These are phyloP conservation scores for Phytopythium ostracodes DNA, from an alignment of 352 stramenopile species.

Conservation along the genomic window DNA sequence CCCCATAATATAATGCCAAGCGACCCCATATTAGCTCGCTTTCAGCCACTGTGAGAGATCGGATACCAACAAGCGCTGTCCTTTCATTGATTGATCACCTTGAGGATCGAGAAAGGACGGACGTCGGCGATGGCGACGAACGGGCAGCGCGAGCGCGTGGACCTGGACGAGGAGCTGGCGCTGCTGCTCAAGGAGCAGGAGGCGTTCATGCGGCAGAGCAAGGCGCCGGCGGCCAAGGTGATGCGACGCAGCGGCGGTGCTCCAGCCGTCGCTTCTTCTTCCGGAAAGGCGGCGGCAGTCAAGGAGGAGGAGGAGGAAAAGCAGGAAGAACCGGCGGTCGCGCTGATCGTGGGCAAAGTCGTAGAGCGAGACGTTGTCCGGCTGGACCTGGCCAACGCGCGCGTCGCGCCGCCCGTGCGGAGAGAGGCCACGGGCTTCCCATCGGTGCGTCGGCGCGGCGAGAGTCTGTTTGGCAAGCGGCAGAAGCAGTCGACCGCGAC, in stretches of 20 bases:
- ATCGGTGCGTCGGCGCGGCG: constrained; percentile 35
- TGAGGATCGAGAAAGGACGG: background rate
- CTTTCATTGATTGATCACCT: background rate
- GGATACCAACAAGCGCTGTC: background rate
- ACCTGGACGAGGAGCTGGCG: constrained; percentile 76
- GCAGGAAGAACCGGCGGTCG: constrained; percentile 10
- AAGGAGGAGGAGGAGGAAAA: constrained; percentile 2
- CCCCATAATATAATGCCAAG: no score
- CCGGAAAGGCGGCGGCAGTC: constrained; percentile 3
- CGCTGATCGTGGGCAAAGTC: constrained; percentile 50
- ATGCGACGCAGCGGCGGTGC: constrained; percentile 17
- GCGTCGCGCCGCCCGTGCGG: constrained; percentile 17
- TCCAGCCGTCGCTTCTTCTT: background rate
- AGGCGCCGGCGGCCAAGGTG: constrained; percentile 59
- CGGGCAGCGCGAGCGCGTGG: constrained; percentile 15
- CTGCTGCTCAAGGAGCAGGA: constrained; percentile 81
- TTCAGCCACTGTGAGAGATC: background rate
- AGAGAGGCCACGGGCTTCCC: constrained; percentile 55
- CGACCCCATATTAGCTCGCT: background rate
- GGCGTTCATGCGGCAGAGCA: constrained; percentile 58
- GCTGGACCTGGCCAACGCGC: constrained; percentile 28
- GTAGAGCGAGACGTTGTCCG: constrained; percentile 56
- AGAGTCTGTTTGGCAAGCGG: constrained; percentile 71
- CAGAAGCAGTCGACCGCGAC: constrained; percentile 10
- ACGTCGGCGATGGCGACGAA: background rate